Percentiles rank a stretch among this genome's conserved stretches.
Evolutionary conservation across 75 land plant genomes (phyloP).

Genomic region (Ceratopteris richardii): DNA sequence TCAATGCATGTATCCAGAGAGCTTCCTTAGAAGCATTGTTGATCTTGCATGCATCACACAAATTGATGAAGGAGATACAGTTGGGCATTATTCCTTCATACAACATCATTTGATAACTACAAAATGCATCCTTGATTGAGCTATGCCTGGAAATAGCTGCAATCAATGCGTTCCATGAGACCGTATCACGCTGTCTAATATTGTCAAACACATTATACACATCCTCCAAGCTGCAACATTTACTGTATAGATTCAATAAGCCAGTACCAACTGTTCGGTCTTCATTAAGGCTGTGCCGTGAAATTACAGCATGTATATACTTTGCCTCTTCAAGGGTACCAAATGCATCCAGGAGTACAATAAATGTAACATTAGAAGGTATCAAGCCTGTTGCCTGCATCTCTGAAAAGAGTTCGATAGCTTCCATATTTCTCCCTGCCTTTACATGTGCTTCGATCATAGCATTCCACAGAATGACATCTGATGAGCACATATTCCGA

Average conservation of each 20-base stretch:
- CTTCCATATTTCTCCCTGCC: not conserved
- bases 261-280: slow-evolving; percentile 23
- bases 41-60: slow-evolving; percentile 39
- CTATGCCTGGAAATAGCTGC: slow-evolving; percentile 20
- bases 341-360: not conserved
- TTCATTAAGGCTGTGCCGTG: not conserved
- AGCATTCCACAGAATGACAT: not conserved
- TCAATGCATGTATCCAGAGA: slow-evolving; percentile 23
- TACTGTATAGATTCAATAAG: slow-evolving; percentile 44
- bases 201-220: slow-evolving; percentile 42
- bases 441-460: not conserved
- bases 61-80: slow-evolving; percentile 33
- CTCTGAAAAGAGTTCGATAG: not conserved
- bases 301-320: not conserved
- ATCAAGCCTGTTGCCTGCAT: slow-evolving; percentile 1
- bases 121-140: slow-evolving; percentile 9
- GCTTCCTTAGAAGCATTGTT: slow-evolving; percentile 11
- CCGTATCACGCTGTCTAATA: slow-evolving; percentile 24
- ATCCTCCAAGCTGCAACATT: slow-evolving; percentile 18
- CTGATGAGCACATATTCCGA: not conserved
- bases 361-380: slow-evolving; percentile 5
- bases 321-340: not conserved
- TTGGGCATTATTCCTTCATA: slow-evolving; percentile 22
- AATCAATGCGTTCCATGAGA: slow-evolving; percentile 53
- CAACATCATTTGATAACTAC: slow-evolving; percentile 28